Evolutionary conservation across 306 rosid species (phyloP).

Genomic region (Inga leiocalycina): DNA sequence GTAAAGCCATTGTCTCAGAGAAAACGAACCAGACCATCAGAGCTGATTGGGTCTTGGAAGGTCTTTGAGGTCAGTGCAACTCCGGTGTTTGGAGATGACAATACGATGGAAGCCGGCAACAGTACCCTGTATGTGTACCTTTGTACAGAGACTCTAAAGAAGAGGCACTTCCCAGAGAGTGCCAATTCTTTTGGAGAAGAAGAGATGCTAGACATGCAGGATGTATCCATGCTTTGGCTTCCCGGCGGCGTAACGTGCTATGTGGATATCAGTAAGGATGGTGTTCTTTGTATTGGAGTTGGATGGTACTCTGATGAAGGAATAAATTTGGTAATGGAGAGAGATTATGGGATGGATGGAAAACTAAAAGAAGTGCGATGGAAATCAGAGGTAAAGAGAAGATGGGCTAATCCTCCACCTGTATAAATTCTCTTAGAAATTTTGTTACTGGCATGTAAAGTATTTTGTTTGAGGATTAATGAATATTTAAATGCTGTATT

Average conservation of each 20-base stretch:
- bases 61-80: slow-evolving; percentile 85
- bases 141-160: slow-evolving; percentile 77
- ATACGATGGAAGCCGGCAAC: slow-evolving; percentile 26
- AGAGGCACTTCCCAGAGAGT: slow-evolving; percentile 64
- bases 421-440: slow-evolving; percentile 33
- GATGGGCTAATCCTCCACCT: slow-evolving; percentile 66
- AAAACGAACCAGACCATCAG: slow-evolving; percentile 67
- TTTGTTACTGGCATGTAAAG: slow-evolving; percentile 34
- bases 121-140: slow-evolving; percentile 61
- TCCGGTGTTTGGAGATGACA: slow-evolving; percentile 66
- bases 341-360: slow-evolving; percentile 94
- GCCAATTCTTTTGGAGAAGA: slow-evolving; percentile 74
- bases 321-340: slow-evolving; percentile 90
- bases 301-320: slow-evolving; percentile 98
- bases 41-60: slow-evolving; percentile 89
- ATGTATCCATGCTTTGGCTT: slow-evolving; percentile 82
- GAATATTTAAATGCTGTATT: slow-evolving; percentile 7
- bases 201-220: slow-evolving; percentile 77
- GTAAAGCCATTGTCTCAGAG: slow-evolving; percentile 74
- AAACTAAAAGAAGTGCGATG: slow-evolving; percentile 80
- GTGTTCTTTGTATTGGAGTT: slow-evolving; percentile 85
- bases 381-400: slow-evolving; percentile 80
- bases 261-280: slow-evolving; percentile 77
- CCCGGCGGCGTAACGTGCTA: slow-evolving; percentile 86
- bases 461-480: slow-evolving; percentile 14